These are phyloP conservation scores for Boletus pseudopeckii DNA, from an alignment of 768 basidiomycete species.

Conservation along the genomic window DNA sequence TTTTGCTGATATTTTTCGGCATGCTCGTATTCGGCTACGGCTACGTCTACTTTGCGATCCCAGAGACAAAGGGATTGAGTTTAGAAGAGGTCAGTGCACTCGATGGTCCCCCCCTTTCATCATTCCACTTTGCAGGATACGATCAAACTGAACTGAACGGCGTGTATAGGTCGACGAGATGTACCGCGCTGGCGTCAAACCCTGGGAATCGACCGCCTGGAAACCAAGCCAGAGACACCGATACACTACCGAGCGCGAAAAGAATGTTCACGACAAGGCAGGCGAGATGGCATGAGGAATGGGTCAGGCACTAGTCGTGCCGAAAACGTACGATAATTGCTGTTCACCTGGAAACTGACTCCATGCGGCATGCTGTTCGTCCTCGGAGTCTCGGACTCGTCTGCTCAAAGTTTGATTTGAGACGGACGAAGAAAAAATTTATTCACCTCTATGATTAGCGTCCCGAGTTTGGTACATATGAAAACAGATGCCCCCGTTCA, in stretches of 20 bases:
- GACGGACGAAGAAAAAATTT: too few species aligned
- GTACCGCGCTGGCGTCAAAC: conserved; percentile 60
- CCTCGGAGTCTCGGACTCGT: neutral
- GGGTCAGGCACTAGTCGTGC: neutral
- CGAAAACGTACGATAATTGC: neutral
- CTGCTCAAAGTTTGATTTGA: neutral
- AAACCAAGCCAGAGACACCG: conserved; percentile 41
- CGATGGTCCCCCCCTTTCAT: neutral
- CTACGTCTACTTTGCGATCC: conserved; percentile 77
- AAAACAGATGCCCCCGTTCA: neutral
- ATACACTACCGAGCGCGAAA: neutral
- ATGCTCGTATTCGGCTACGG: conserved; percentile 67
- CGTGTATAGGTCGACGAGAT: conserved; percentile 62
- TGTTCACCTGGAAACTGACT: neutral
- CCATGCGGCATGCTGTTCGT: neutral
- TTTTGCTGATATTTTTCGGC: conserved; percentile 76
- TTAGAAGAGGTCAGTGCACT: conserved; percentile 55
- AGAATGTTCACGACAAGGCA: neutral
- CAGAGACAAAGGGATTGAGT: conserved; percentile 75
- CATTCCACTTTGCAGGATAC: too few species aligned
- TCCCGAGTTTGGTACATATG: neutral
- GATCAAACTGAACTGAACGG: neutral
- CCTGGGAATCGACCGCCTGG: conserved; percentile 63
- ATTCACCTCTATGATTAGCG: neutral
- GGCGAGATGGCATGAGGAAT: neutral